Conservation (phyloP, 352 stramenopile genomes). For the Aphanomyces astaci region DNA sequence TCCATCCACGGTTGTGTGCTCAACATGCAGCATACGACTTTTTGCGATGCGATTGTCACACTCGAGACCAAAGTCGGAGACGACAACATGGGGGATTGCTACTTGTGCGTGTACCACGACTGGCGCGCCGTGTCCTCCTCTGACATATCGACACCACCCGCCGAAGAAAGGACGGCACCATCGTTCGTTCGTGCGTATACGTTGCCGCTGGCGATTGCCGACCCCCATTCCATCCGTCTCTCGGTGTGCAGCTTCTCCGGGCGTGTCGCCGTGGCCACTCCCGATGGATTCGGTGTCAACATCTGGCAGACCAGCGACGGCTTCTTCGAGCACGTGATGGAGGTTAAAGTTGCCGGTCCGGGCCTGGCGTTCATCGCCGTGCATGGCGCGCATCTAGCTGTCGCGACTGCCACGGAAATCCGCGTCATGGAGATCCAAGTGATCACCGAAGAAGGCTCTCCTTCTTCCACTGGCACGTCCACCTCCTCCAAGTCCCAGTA, state of each 20-base stretch:
- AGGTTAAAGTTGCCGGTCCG: constrained; percentile 69
- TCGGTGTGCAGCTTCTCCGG: constrained; percentile 79
- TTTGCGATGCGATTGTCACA: constrained; percentile 79
- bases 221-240: constrained; percentile 53
- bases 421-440: constrained; percentile 66
- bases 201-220: constrained; percentile 56
- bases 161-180: neutral
- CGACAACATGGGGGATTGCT: constrained; percentile 56
- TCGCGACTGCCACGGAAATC: constrained; percentile 65
- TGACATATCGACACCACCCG: neutral
- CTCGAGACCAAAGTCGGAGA: constrained; percentile 57
- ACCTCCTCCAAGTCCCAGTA: neutral
- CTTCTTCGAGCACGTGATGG: constrained; percentile 86
- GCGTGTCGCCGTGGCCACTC: constrained; percentile 63
- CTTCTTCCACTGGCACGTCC: neutral
- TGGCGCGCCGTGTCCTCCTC: constrained; percentile 48
- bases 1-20: constrained; percentile 64
- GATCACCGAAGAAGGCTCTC: neutral
- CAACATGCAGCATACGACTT: constrained; percentile 75
- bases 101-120: constrained; percentile 82
- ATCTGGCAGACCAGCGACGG: constrained; percentile 79
- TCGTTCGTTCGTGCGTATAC: constrained; percentile 77
- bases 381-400: constrained; percentile 68
- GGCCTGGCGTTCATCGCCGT: constrained; percentile 74
- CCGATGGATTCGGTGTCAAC: constrained; percentile 50